phyloP scores from a whole-genome alignment of 179 eudicot species.

The Dionaea muscipula region DNA sequence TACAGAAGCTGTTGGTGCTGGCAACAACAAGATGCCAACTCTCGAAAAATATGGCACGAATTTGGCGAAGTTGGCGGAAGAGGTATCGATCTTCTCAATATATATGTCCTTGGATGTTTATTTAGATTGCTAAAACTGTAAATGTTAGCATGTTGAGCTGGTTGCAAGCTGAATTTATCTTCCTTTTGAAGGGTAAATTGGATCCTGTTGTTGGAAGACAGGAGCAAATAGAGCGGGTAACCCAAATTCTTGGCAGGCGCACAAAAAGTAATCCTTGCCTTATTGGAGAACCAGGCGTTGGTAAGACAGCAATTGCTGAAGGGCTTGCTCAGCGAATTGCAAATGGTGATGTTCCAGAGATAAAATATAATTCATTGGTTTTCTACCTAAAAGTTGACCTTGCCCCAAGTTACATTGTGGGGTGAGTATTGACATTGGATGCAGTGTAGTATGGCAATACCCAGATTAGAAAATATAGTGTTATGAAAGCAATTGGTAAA shows the following conservation, averaged over 20 bases:
- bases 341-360: conserved; percentile 90
- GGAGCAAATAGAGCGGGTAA: conserved; percentile 79
- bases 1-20: conserved; percentile 76
- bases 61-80: conserved; percentile 87
- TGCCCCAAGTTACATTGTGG: too few relatives aligned
- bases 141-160: background rate
- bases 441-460: too few relatives aligned
- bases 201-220: conserved; percentile 99
- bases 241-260: conserved; percentile 81
- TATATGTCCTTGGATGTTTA: background rate
- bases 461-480: too few relatives aligned
- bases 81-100: conserved; percentile 43
- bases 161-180: background rate
- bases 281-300: conserved; percentile 98
- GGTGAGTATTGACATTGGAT: too few relatives aligned
- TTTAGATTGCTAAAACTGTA: background rate
- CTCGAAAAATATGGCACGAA: conserved; percentile 94
- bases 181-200: conserved; percentile 57
- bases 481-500: too few relatives aligned
- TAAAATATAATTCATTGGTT: too few relatives aligned
- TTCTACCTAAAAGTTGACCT: too few relatives aligned
- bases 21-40: conserved; percentile 88
- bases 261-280: conserved; percentile 97
- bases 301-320: conserved; percentile 96
- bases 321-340: conserved; percentile 96